phyloP scores from a whole-genome alignment of 768 basidiomycete species.

The Coprinopsis strossmayeri region DNA sequence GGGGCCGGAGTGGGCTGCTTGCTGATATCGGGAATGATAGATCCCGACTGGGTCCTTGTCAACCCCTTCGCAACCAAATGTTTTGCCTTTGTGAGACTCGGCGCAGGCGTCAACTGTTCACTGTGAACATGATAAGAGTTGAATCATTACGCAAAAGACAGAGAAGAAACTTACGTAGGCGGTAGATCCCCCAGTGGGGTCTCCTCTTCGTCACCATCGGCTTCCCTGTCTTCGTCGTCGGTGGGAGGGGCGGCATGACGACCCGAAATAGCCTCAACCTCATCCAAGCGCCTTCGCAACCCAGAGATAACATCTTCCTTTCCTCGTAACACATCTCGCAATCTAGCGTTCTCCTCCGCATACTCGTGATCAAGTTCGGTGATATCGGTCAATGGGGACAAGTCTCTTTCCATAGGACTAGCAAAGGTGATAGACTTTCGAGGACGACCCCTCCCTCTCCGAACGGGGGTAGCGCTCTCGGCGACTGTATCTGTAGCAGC shows the following conservation, averaged over 20 bases:
- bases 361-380: constrained; percentile 2
- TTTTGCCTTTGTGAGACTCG: not conserved
- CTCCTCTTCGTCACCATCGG: not conserved
- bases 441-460: not conserved
- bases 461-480: not conserved
- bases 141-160: not conserved
- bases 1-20: constrained; percentile 48
- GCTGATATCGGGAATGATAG: constrained; percentile 38
- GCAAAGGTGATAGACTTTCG: not conserved
- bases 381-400: constrained; percentile 10
- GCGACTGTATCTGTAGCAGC: not conserved
- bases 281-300: not conserved
- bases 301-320: constrained; percentile 5
- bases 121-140: not conserved
- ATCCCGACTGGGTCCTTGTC: constrained; percentile 37
- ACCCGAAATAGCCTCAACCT: not conserved
- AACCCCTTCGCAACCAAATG: constrained; percentile 6
- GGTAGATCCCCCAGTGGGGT: no score
- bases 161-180: not conserved
- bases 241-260: not conserved
- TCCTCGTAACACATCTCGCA: not conserved
- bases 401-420: not conserved
- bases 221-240: not conserved
- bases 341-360: constrained; percentile 2
- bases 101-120: not conserved